Evolutionary conservation across 2,329 filamentous ascomycete species (phyloP), one percentile per base, ranked within the genome.

Genomic region (Chrysosporium queenslandicum): DNA sequence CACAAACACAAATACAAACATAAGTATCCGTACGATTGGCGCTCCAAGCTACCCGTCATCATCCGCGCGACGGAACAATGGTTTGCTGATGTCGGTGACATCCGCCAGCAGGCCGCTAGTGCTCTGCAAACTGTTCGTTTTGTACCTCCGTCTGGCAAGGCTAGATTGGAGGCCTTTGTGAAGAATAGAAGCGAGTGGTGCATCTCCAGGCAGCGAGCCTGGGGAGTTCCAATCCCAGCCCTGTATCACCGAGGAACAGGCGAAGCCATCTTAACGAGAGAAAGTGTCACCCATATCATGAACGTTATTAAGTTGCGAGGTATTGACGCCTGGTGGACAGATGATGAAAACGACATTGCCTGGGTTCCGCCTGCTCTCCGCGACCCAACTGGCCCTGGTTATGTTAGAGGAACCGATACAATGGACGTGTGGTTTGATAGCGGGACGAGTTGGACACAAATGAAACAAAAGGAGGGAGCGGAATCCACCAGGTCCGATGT

Each of bases 381-480:
- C 40, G 66, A 67, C 29, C 50, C 63, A 42, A 74, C 74, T 7
- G 61, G 65, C 27, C 46, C 59, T 3, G 66, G 71, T 4, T 92
- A 85, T 64, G 74, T 78, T 45, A 84, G 92, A 56, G 91, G 91
- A 12, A 86, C 76, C 40, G 92, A 98, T 63, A 98, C 92, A 0
- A 98, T 98, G 92, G 92, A 98, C 67, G 92, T 98, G 8, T 98
- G 92, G 92, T 98, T 98, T 61, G 92, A 98, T 67, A 97, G 92
- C 59, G 92, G 92, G 4, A 95, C 86, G 46, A 95, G 88, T 63
- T 98, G 92, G 92, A 85, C 78, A 1, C 71, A 72, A 32, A 70
- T 79, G 32, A 63, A 66, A 52, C 56, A 59, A 2, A 66, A 68
- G 23, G 63, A 60, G 7, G 61, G 62, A 41, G 58, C 54, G 20